Conservation (phyloP, 1,284 basidiomycete genomes). For the Fomitopsis schrenkii region DNA sequence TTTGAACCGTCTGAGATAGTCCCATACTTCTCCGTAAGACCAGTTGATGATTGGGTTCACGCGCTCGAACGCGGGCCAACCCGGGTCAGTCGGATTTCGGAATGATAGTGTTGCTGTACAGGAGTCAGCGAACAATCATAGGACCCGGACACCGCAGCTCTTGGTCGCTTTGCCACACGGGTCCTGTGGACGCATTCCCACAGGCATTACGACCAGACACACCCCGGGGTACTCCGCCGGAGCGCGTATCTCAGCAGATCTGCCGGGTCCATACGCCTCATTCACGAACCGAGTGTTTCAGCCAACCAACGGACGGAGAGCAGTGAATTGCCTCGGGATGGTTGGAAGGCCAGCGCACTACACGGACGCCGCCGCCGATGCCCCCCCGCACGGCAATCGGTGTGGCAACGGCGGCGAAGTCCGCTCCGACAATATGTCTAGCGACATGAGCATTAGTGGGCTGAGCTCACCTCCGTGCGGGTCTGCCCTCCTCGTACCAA, state of each 20-base stretch:
- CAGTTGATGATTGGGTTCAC: conserved; percentile 97
- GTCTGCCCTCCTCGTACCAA: conserved; percentile 86
- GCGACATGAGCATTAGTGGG: neutral
- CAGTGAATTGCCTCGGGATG: no score
- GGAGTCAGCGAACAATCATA: neutral
- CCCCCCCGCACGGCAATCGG: neutral
- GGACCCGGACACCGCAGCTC: neutral
- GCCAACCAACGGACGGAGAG: no score
- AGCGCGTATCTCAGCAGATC: no score
- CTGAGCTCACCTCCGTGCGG: conserved; percentile 82
- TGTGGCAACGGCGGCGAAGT: neutral
- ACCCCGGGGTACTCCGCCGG: neutral
- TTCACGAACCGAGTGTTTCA: no score
- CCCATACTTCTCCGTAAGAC: conserved; percentile 89
- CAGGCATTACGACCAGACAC: neutral
- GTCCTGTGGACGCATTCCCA: no score
- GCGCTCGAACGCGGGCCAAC: conserved; percentile 88
- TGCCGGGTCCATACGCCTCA: no score
- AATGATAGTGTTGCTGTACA: conserved; percentile 59
- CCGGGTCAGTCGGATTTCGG: conserved; percentile 78
- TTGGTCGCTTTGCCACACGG: neutral
- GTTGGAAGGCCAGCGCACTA: no score
- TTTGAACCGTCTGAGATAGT: conserved; percentile 71
- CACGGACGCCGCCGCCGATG: neutral
- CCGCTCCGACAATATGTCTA: neutral